A percentile compares a stretch with the other conserved stretches of the same genome.
Conservation (phyloP, 2,329 filamentous ascomycete species). For the Biscogniauxia mediterranea region DNA sequence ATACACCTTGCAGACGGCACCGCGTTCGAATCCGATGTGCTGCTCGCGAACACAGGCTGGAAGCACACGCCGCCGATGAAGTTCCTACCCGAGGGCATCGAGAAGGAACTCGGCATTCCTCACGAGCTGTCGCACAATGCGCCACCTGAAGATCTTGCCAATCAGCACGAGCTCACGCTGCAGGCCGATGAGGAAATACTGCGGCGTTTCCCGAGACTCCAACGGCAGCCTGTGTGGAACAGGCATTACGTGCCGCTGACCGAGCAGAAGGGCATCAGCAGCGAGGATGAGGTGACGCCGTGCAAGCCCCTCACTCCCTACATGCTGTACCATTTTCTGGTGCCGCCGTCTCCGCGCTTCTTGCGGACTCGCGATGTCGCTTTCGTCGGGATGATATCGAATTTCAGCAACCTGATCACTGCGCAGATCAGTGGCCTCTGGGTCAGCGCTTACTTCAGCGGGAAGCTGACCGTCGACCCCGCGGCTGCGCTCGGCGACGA, state of each 20-base stretch:
- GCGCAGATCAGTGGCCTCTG: slow-evolving; percentile 51
- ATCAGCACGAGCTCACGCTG: slow-evolving; percentile 37
- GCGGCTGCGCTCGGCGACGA: slow-evolving; percentile 22
- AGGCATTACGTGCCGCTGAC: slow-evolving; percentile 40
- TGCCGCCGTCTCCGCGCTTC: slow-evolving; percentile 38
- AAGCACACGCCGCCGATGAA: slow-evolving; percentile 38
- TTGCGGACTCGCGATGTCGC: slow-evolving; percentile 42
- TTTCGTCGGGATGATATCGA: slow-evolving; percentile 47
- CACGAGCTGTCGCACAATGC: slow-evolving; percentile 24
- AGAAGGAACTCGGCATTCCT: slow-evolving; percentile 47
- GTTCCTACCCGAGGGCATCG: slow-evolving; percentile 45
- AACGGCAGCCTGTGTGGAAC: slow-evolving; percentile 41
- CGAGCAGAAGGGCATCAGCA: slow-evolving; percentile 40
- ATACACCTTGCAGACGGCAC: slow-evolving; percentile 46
- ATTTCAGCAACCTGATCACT: slow-evolving; percentile 42
- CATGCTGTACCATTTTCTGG: slow-evolving; percentile 45
- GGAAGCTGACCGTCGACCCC: slow-evolving; percentile 19
- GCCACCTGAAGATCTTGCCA: slow-evolving; percentile 33
- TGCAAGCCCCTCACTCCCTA: slow-evolving; percentile 33
- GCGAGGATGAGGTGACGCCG: slow-evolving; percentile 23
- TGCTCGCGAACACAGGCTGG: slow-evolving; percentile 60
- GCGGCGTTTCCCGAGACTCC: slow-evolving; percentile 47
- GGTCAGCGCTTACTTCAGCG: slow-evolving; percentile 56
- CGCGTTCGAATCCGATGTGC: slow-evolving; percentile 44
- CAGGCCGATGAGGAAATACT: slow-evolving; percentile 51